Conservation (phyloP, 306 rosid genomes). For the Vigna reflexopilosa region DNA sequence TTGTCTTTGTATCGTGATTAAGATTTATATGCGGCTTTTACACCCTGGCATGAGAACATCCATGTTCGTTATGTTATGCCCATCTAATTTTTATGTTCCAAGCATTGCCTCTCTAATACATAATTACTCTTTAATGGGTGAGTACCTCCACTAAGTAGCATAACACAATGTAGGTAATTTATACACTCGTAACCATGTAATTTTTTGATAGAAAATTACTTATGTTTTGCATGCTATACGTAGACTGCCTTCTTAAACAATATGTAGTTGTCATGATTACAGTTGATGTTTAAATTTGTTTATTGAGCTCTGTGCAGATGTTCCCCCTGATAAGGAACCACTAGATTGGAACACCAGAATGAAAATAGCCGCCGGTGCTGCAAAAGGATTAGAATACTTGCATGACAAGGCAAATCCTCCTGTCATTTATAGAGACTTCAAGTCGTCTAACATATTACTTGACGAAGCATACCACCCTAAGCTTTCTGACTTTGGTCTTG, state of each 20-base stretch:
- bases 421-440: constrained; percentile 90
- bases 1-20: background rate
- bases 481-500: constrained; percentile 96
- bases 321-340: constrained; percentile 81
- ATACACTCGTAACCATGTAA: background rate
- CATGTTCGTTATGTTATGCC: background rate
- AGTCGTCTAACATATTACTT: constrained; percentile 87
- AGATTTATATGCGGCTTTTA: background rate
- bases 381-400: constrained; percentile 83
- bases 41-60: constrained; percentile 4
- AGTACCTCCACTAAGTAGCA: background rate
- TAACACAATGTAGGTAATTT: background rate
- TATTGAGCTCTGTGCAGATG: constrained; percentile 58
- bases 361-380: constrained; percentile 94
- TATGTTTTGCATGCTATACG: background rate
- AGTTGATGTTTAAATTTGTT: constrained; percentile 1
- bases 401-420: constrained; percentile 96
- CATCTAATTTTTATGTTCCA: constrained; percentile 11
- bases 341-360: constrained; percentile 92
- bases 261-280: constrained; percentile 1
- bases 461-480: constrained; percentile 87
- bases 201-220: background rate
- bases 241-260: background rate
- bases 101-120: constrained; percentile 1
- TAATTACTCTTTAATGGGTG: background rate